Percentiles rank a stretch among this genome's conserved stretches.
Evolutionary conservation across 768 basidiomycete species (phyloP).

Genomic region (Mycena kentingensis): DNA sequence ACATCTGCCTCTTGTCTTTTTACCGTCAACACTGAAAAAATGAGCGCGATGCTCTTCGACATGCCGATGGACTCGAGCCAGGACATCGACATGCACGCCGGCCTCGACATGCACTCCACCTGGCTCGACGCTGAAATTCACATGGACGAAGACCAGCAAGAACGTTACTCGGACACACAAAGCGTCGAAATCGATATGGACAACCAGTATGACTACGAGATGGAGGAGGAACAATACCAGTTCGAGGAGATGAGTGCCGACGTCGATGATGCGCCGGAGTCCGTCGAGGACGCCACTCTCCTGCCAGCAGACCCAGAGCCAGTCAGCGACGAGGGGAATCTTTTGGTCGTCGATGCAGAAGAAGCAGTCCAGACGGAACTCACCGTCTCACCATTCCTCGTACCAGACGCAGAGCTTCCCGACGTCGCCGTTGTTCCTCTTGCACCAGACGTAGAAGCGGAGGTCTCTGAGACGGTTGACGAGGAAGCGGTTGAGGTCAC

Average conservation of each 20-base stretch:
- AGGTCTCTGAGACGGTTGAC: too few species aligned
- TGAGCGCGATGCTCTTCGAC: slow-evolving; percentile 52
- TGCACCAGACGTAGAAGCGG: slow-evolving; percentile 9
- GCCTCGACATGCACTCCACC: slow-evolving; percentile 50
- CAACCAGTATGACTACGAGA: slow-evolving; percentile 59
- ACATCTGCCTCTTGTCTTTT: slow-evolving; percentile 10
- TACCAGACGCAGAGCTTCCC: slow-evolving; percentile 43
- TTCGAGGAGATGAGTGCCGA: slow-evolving; percentile 32
- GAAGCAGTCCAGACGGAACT: neutral
- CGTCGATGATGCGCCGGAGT: slow-evolving; percentile 48
- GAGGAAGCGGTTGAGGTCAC: neutral
- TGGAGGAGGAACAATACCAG: slow-evolving; percentile 48
- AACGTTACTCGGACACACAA: slow-evolving; percentile 29
- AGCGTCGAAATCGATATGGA: slow-evolving; percentile 73
- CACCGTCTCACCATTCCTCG: slow-evolving; percentile 16
- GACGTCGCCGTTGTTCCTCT: slow-evolving; percentile 26
- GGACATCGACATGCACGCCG: slow-evolving; percentile 60
- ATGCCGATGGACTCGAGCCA: slow-evolving; percentile 54
- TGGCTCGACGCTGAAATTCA: slow-evolving; percentile 56
- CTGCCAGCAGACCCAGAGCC: slow-evolving; percentile 9
- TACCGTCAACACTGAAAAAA: slow-evolving; percentile 32
- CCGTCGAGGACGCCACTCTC: slow-evolving; percentile 17
- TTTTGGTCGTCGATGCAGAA: slow-evolving; percentile 8
- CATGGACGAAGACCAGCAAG: slow-evolving; percentile 60
- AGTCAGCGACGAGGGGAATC: too few species aligned